Evolutionary conservation across 768 basidiomycete species (phyloP).

Genomic region (Rhizopogon rudus): DNA sequence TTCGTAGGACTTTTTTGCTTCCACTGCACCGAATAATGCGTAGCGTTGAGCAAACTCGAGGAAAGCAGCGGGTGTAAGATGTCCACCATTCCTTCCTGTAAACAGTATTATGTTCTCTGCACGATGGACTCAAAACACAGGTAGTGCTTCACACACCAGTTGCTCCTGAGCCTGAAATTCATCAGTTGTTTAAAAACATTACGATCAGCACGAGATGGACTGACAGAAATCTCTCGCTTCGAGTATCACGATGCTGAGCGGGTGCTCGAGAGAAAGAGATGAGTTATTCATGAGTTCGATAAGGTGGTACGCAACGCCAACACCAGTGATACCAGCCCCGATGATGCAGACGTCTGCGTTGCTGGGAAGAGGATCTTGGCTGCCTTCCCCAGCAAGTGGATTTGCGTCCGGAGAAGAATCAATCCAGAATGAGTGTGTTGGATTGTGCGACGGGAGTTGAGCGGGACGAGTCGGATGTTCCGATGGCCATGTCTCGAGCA

Average conservation of each 20-base stretch:
- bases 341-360: slow-evolving; percentile 75
- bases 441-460: slow-evolving; percentile 50
- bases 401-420: slow-evolving; percentile 51
- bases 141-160: slow-evolving; percentile 47
- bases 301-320: slow-evolving; percentile 71
- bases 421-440: slow-evolving; percentile 75
- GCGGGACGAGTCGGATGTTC: slow-evolving; percentile 11
- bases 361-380: slow-evolving; percentile 48
- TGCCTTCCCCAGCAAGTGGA: slow-evolving; percentile 64
- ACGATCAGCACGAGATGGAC: slow-evolving; percentile 19
- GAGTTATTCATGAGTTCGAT: slow-evolving; percentile 26
- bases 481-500: not conserved
- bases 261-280: slow-evolving; percentile 5
- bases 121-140: not conserved
- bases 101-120: not conserved
- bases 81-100: slow-evolving; percentile 78
- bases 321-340: slow-evolving; percentile 77
- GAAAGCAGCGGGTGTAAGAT: slow-evolving; percentile 53
- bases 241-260: slow-evolving; percentile 55
- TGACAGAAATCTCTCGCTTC: slow-evolving; percentile 86
- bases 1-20: slow-evolving; percentile 47
- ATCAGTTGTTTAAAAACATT: slow-evolving; percentile 1
- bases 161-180: slow-evolving; percentile 57
- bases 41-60: slow-evolving; percentile 37
- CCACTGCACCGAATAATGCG: slow-evolving; percentile 40